Conservation (phyloP, 139 green algal species). For the Chlamydomonas applanata region DNA sequence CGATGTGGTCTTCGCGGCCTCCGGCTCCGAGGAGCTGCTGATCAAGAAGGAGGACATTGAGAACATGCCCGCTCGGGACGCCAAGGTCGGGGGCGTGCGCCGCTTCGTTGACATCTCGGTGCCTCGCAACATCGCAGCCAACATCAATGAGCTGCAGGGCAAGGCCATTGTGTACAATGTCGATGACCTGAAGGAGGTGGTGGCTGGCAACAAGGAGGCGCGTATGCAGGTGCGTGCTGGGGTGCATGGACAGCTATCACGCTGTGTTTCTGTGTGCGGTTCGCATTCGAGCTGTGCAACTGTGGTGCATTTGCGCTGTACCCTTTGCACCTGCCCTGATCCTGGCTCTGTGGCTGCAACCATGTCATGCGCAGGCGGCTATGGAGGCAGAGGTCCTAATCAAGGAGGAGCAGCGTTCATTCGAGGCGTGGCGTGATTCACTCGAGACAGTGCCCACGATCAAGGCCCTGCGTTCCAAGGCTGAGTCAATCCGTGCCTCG, state of each 20-base stretch:
- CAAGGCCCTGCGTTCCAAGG: conserved; percentile 93
- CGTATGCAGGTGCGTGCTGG: conserved; percentile 75
- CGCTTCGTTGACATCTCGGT: conserved; percentile 98
- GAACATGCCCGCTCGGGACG: conserved; percentile 52
- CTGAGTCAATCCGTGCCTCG: conserved; percentile 81
- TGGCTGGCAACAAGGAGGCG: conserved; percentile 93
- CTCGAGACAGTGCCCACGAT: conserved; percentile 99
- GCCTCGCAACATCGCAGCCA: conserved; percentile 90
- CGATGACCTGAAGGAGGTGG: conserved; percentile 98
- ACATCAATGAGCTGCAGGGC: conserved; percentile 71
- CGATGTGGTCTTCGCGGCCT: conserved; percentile 95
- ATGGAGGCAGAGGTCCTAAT: conserved; percentile 60
- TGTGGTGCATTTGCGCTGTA: no score
- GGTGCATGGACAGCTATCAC: no score
- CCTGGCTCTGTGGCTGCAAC: not conserved
- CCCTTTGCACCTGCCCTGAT: no score
- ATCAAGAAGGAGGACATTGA: conserved; percentile 69
- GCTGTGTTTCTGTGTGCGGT: not conserved
- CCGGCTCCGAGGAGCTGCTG: conserved; percentile 82
- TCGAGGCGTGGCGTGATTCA: conserved; percentile 96
- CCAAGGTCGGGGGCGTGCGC: conserved; percentile 79
- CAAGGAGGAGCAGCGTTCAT: conserved; percentile 77
- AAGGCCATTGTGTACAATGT: conserved; percentile 94
- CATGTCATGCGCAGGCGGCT: conserved; percentile 26
- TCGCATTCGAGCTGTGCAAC: not conserved